phyloP scores from a whole-genome alignment of 305 asterid genomes.

The Salvia sclarea region DNA sequence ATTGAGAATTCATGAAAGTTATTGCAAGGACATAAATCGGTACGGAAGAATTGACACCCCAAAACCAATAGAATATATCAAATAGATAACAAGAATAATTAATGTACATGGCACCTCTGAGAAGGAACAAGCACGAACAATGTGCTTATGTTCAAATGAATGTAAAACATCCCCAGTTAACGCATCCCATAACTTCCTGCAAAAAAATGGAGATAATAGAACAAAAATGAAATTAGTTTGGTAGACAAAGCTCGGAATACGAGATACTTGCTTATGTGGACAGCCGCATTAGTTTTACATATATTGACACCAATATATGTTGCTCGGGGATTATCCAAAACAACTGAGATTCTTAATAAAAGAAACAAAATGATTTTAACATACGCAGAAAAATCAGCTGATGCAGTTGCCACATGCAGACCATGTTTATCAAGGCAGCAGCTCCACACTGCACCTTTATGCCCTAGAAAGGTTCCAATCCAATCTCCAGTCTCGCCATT shows the following conservation, averaged over 20 bases:
- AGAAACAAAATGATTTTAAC: slow-evolving; percentile 25
- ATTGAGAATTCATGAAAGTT: no score
- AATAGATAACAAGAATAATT: not conserved
- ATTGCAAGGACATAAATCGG: not conserved
- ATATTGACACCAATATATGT: not conserved
- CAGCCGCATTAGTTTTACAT: not conserved
- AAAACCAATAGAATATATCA: not conserved
- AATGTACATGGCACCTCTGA: slow-evolving; percentile 64
- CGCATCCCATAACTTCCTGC: slow-evolving; percentile 98
- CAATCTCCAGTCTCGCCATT: slow-evolving; percentile 99
- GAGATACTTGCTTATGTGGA: not conserved
- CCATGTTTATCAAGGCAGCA: slow-evolving; percentile 87
- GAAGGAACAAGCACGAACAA: slow-evolving; percentile 92
- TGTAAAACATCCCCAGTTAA: slow-evolving; percentile 88
- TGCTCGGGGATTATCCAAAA: not conserved
- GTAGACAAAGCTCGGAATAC: slow-evolving; percentile 21
- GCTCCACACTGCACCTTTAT: slow-evolving; percentile 99
- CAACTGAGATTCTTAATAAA: not conserved
- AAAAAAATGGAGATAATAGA: slow-evolving; percentile 29
- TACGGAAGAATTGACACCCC: not conserved
- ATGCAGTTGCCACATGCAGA: slow-evolving; percentile 88
- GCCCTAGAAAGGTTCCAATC: slow-evolving; percentile 98
- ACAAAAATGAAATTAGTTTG: slow-evolving; percentile 2
- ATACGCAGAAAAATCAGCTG: slow-evolving; percentile 97
- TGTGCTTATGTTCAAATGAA: slow-evolving; percentile 97